Evolutionary conservation across 805 yeast genomes (phyloP), one percentile per base, ranked within the genome.

Genomic region (Lipomyces chichibuensis): DNA sequence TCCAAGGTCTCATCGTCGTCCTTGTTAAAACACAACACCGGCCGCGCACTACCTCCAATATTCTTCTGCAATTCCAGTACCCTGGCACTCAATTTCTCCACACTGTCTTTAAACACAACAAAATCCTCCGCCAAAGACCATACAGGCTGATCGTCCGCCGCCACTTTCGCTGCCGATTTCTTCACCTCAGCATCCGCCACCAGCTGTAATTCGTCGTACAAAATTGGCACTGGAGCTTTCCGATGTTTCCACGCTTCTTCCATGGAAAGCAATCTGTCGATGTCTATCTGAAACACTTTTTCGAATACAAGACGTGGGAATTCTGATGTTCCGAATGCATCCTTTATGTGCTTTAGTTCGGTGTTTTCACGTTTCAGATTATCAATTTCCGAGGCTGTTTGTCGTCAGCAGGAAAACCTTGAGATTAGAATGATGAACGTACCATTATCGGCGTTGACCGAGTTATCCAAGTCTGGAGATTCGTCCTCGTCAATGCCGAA

Each of bases 1-100:
- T 88, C 84, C 64, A 95, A 81, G 0, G 98, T 91, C 74, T 91
- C 98, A 57, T 87, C 89, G 77, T 96, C 99, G 77, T 95, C 99
- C 76, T 95, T 95, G 77, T 95, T 99, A 77, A 96, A 95, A 58
- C 73, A 73, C 17, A 81, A 69, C 1, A 72, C 60, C 1, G 71
- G 60, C 11, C 25, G 49, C 23, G 39, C 8, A 14, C 46, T 27
- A 33, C 23, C 51, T 25, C 25, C 51, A 8, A 32, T n/a, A n/a
- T 43, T 46, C 61, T 62, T 35, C 75, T 71, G 39, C 78, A 59
- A 32, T 0, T 60, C 61, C 20, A 61, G 58, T 17, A 80, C 68
- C 64, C 98, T 80, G 1, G 75, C 64, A 63, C 87, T 86, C 32
- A 94, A 79, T 14, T 79, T 75, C 39, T 78, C 75, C 0, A 86